Conservation (phyloP, 225 moss, liverwort and hornwort species). For the Polytrichum formosum region DNA sequence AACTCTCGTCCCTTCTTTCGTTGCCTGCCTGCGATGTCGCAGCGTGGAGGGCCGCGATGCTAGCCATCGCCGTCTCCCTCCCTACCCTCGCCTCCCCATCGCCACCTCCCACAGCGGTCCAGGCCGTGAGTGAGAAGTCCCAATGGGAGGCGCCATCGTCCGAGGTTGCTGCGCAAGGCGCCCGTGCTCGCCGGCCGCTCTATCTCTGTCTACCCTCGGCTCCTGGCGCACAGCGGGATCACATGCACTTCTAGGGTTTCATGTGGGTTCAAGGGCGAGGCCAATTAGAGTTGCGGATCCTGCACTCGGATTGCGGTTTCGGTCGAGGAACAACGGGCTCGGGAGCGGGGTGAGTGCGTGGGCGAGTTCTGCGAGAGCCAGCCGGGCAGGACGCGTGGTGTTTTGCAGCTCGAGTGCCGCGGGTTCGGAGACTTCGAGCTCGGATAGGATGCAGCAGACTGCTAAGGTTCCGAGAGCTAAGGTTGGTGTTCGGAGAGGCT, state of each 20-base stretch:
- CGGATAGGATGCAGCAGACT: slow-evolving; percentile 9
- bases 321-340: neutral
- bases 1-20: no score
- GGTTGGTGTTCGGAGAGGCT: neutral
- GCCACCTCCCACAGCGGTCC: no score
- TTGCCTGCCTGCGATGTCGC: no score
- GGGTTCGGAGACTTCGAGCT: neutral
- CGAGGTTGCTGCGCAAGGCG: neutral
- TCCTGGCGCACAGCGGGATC: neutral
- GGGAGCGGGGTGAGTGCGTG: neutral
- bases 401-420: slow-evolving; percentile 8
- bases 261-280: no score
- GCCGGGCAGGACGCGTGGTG: neutral
- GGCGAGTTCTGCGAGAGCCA: neutral
- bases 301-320: neutral
- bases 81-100: no score
- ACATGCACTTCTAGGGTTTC: no score
- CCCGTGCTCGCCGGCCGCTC: neutral
- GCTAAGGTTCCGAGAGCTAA: neutral
- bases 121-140: neutral
- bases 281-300: neutral
- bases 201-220: neutral
- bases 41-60: no score
- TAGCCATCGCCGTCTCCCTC: no score
- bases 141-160: slow-evolving; percentile 5